phyloP scores from a whole-genome alignment of 179 eudicot species.

The Corrigiola litoralis region DNA sequence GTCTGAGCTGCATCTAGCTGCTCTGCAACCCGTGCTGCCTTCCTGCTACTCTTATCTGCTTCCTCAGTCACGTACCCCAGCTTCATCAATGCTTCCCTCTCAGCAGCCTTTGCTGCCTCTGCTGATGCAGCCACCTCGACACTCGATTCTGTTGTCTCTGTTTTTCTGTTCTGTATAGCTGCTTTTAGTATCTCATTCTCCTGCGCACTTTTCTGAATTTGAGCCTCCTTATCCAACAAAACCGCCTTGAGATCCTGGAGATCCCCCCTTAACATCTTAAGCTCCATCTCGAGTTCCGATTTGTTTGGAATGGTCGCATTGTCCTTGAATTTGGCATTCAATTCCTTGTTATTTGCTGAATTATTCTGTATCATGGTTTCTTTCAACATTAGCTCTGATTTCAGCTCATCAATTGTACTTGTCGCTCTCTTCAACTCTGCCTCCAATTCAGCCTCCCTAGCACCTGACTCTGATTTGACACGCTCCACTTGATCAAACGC shows the following conservation, averaged over 20 bases:
- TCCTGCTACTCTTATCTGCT: slow-evolving; percentile 54
- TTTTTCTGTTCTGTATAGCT: slow-evolving; percentile 38
- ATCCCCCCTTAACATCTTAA: slow-evolving; percentile 37
- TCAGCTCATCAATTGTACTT: slow-evolving; percentile 35
- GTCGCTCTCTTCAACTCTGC: slow-evolving; percentile 37
- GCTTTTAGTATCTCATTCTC: slow-evolving; percentile 58
- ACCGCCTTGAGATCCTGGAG: slow-evolving; percentile 38
- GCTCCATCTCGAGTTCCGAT: slow-evolving; percentile 38
- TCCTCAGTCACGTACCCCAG: slow-evolving; percentile 54
- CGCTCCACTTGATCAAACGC: slow-evolving; percentile 74
- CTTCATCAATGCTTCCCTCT: slow-evolving; percentile 55
- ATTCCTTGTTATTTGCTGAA: slow-evolving; percentile 24
- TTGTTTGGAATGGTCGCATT: slow-evolving; percentile 19
- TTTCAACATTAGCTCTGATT: slow-evolving; percentile 29
- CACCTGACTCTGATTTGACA: slow-evolving; percentile 47
- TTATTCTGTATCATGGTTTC: slow-evolving; percentile 26
- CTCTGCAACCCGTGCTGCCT: slow-evolving; percentile 46
- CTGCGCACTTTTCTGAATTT: slow-evolving; percentile 29
- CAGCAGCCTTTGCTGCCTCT: slow-evolving; percentile 49
- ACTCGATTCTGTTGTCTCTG: slow-evolving; percentile 28
- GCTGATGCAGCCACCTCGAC: slow-evolving; percentile 33
- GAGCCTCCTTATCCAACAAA: slow-evolving; percentile 48
- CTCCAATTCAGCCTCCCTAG: slow-evolving; percentile 46
- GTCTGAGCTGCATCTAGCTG: slow-evolving; percentile 69
- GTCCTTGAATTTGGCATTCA: slow-evolving; percentile 19